phyloP scores from a whole-genome alignment of 768 basidiomycete species.

The Suillus subaureus region DNA sequence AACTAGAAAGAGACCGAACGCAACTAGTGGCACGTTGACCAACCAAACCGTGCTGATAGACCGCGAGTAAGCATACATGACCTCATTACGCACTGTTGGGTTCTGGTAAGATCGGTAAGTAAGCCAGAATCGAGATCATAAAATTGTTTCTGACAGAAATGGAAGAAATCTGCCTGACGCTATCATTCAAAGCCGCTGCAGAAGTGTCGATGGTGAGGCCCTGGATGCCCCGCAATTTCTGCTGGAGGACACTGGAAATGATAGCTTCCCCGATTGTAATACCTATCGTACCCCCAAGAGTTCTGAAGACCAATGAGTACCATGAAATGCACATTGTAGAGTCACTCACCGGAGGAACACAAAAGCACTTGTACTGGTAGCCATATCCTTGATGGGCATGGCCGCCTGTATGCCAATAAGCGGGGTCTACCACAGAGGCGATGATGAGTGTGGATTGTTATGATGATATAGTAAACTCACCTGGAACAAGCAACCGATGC shows the following conservation, averaged over 20 bases:
- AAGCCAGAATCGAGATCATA: background rate
- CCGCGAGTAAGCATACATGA: constrained; percentile 40
- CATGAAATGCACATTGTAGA: background rate
- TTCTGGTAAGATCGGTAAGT: constrained; percentile 26
- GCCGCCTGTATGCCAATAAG: constrained; percentile 43
- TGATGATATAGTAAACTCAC: constrained; percentile 8
- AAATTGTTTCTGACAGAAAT: constrained; percentile 23
- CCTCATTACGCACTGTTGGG: constrained; percentile 27
- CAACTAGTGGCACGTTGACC: constrained; percentile 37
- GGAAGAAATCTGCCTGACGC: constrained; percentile 44
- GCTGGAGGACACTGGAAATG: constrained; percentile 52
- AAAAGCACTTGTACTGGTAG: constrained; percentile 42
- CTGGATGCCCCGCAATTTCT: constrained; percentile 18
- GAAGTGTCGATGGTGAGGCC: constrained; percentile 41
- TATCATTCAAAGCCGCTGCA: constrained; percentile 46
- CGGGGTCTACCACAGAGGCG: constrained; percentile 21
- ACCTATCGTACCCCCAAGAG: constrained; percentile 73
- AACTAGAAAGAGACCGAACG: constrained; percentile 33
- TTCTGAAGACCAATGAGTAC: constrained; percentile 39
- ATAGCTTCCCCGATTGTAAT: constrained; percentile 76
- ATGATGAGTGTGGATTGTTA: constrained; percentile 1
- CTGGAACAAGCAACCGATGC: constrained; percentile 39
- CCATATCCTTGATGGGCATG: constrained; percentile 50
- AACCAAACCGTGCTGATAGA: constrained; percentile 43
- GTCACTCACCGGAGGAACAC: constrained; percentile 32